Evolutionary conservation across 192 early-diverging fungal species (phyloP), one percentile per base, ranked within the genome.

Genomic region (Spizellomyces sp.): DNA sequence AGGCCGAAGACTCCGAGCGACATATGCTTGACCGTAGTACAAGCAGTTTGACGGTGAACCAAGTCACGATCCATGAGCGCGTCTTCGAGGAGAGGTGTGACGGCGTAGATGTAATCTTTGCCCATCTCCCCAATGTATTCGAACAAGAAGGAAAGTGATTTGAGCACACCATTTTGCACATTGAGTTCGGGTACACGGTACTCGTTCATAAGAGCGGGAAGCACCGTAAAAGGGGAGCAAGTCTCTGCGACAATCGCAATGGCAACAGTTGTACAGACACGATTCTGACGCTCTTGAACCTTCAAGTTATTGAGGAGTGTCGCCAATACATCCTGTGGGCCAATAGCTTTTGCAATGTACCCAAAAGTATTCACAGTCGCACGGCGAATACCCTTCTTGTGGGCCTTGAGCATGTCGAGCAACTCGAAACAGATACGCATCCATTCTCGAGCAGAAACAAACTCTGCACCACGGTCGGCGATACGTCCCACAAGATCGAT

Each of bases 361-460:
- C 98, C 98, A 81, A 99, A 98, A 1, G 98, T 99, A 81, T 93
- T 97, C 67, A 99, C 94, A 6, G 98, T 92, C 0, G 98, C 96
- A 69, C 98, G 88, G 9, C 96, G 91, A 74, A 98, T 98, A 46
- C 91, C 92, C 79, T 94, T 98, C 67, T 93, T 92, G 81, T 95
- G 94, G 0, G 98, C 95, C 68, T 96, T 96, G 62, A 99, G 83
- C 81, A 98, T 88, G 76, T 99, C 98, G 48, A 99, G 85, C 45
- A 99, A 82, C 81, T 96, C 95, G 73, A 99, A 99, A 75, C 98
- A 99, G 75, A 95, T 95, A 50, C 98, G 92, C 98, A 99, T 99
- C 98, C 98, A 99, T 82, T 99, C 98, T 73, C 96, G 87, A 5
- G 98, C 92, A 58, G 89, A 89, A 15, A 99, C 98, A 80, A 89